phyloP scores from a whole-genome alignment of 2,329 filamentous ascomycete species.

The Calonectria pteridis region DNA sequence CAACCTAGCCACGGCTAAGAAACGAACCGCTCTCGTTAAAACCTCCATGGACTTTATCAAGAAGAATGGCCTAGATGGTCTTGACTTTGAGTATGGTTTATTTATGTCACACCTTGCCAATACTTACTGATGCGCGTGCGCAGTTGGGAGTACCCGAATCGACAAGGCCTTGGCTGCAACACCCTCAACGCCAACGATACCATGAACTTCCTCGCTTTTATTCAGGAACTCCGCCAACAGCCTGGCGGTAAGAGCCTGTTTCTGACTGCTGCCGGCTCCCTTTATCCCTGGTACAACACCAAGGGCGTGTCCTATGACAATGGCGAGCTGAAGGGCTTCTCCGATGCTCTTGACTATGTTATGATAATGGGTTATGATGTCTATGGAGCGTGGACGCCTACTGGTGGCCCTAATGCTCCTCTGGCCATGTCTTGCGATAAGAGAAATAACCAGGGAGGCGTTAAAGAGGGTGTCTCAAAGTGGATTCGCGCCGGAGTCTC shows the following conservation, averaged over 20 bases:
- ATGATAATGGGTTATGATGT: constrained; percentile 42
- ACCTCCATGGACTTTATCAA: constrained; percentile 27
- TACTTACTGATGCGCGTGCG: not conserved
- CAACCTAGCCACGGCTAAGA: constrained; percentile 29
- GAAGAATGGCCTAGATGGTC: constrained; percentile 30
- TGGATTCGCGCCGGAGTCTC: constrained; percentile 36
- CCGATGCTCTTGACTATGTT: constrained; percentile 34
- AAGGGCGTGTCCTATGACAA: constrained; percentile 3
- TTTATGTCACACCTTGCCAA: rapidly evolving
- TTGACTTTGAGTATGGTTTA: constrained; percentile 35
- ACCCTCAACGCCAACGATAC: constrained; percentile 36
- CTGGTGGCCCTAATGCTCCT: constrained; percentile 33
- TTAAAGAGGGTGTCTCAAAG: constrained; percentile 18
- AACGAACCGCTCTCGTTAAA: constrained; percentile 34
- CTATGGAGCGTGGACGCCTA: constrained; percentile 30
- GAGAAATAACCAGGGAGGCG: constrained; percentile 33
- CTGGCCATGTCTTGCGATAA: constrained; percentile 25
- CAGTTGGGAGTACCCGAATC: constrained; percentile 41
- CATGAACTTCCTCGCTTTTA: constrained; percentile 32
- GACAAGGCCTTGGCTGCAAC: constrained; percentile 39
- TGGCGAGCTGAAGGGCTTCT: constrained; percentile 30
- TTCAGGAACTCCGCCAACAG: constrained; percentile 32
- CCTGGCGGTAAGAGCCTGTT: constrained; percentile 26
- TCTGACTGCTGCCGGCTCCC: constrained; percentile 35
- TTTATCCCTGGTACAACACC: constrained; percentile 36